Conservation (phyloP, 1,284 basidiomycete genomes). For the Leccinum pachyderme region DNA sequence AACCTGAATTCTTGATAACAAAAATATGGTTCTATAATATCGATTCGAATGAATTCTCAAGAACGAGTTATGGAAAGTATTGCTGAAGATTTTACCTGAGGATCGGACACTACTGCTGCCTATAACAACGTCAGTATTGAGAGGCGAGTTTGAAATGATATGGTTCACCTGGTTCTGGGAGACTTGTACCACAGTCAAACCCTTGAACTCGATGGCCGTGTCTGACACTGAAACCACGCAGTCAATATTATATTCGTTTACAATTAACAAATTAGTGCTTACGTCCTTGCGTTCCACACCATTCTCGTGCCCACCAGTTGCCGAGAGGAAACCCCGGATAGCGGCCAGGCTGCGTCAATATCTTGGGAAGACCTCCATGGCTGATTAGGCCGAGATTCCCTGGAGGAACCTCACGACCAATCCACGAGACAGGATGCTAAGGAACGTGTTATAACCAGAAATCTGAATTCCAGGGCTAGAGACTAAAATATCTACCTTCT, state of each 20-base stretch:
- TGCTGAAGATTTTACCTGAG: constrained; percentile 41
- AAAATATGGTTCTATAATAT: constrained; percentile 62
- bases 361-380: constrained; percentile 74
- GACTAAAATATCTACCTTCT: constrained; percentile 35
- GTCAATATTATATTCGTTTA: not conserved
- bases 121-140: constrained; percentile 25
- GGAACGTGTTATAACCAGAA: constrained; percentile 3
- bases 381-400: constrained; percentile 69
- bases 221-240: constrained; percentile 56
- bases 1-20: constrained; percentile 74
- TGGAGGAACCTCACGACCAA: constrained; percentile 64
- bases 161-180: constrained; percentile 62
- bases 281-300: constrained; percentile 66
- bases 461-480: not conserved
- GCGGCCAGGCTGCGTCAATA: constrained; percentile 67
- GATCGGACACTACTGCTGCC: constrained; percentile 75
- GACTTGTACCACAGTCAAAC: constrained; percentile 76
- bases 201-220: constrained; percentile 73
- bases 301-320: constrained; percentile 79
- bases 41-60: not conserved
- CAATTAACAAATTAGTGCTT: constrained; percentile 29
- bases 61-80: not conserved
- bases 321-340: constrained; percentile 73
- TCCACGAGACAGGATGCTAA: constrained; percentile 63
- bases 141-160: not conserved